Evolutionary conservation across 805 yeast species (phyloP), one percentile per base, ranked within the genome.

Genomic region (Metschnikowia picachoensis): DNA sequence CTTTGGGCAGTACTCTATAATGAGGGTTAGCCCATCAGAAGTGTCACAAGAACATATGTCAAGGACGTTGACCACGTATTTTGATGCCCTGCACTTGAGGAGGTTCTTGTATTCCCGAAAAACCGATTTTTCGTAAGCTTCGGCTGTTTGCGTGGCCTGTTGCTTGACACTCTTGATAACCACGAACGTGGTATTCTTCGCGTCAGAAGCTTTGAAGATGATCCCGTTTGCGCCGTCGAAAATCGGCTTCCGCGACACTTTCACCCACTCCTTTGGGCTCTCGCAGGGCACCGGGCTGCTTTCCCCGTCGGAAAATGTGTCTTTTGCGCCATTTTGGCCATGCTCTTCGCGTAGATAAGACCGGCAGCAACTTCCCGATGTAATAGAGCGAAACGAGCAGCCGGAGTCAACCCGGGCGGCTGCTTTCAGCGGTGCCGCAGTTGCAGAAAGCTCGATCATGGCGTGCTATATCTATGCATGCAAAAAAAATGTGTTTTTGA

Each of bases 201-300:
- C 57, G 43, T 59, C 62, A 2, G 61, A 38, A 12, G 70, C 75
- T 45, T 66, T 68, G 39, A 51, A 56, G 6, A 72, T 56, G 6
- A 64, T 52, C 8, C 76, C 76, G 50, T 71, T 71, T 11, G 73
- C 73, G 9, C 76, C 74, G 50, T 72, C 76, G 50, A 65, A 71
- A 25, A 68, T 50, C 16, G 73, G 71, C 35, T 56, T 59, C 35
- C 62, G 58, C 27, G 59, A 50, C 9, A 56, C 34, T 41, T 57
- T 63, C 32, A 55, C 39, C 57, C 65, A 68, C 30, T 63, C 39
- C 4, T 30, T 35, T 4, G 15, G 16, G 25, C 11, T 13, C 9
- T 14, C 14, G 20, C 20, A 20, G 20, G 20, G 20, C 20, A 20
- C 20, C 4, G 20, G 20, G 20, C 20, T 20, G 20, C 20, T 20